Evolutionary conservation across 176 grass and related monocot species (phyloP), one percentile per base, ranked within the genome.

Genomic region (Ensete ventricosum): DNA sequence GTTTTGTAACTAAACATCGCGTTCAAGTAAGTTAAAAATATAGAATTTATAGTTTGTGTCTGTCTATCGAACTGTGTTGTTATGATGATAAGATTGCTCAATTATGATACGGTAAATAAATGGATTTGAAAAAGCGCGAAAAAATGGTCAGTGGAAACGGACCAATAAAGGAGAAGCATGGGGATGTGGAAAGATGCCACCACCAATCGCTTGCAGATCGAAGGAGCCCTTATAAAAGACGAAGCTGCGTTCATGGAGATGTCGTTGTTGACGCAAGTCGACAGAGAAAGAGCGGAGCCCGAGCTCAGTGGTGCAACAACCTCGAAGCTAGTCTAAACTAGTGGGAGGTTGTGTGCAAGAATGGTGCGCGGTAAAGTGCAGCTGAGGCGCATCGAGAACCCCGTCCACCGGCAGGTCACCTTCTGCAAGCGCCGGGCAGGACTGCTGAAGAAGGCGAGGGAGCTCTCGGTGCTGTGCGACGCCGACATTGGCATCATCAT

Each of bases 271-370:
- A 67, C 65, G 21, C 76, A 67, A 62, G 24, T 10, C 12, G 62
- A 78, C 50, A 73, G 67, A 53, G 57, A 26, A 20, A 55, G 65
- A 83, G 69, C 53, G 62, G 50, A 79, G 64, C 52, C 43, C 79
- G 14, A 50, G 67, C 59, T 76, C 62, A 17, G 57, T 52, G 64
- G 74, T 17, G 66, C 86, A 81, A 76, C 95, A 89, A 83, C 88
- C 91, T 99, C 87, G 91, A 99, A 99, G 95, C 95, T 99, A 91
- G 95, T 99, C 71, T 84, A 99, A 99, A 94, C 91, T 99, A 99
- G 95, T 94, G 91, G 84, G 87, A 91, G 95, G 90, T 83, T 94
- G 88, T 81, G 58, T 81, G 64, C 84, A 53, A 70, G 75, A 52
- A 95, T 90, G 87, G 88, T 81, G 67, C 71, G 88, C 52, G 91